These are phyloP conservation scores for Acer saccharum DNA, from an alignment of 345 rosid species.

Conservation along the genomic window DNA sequence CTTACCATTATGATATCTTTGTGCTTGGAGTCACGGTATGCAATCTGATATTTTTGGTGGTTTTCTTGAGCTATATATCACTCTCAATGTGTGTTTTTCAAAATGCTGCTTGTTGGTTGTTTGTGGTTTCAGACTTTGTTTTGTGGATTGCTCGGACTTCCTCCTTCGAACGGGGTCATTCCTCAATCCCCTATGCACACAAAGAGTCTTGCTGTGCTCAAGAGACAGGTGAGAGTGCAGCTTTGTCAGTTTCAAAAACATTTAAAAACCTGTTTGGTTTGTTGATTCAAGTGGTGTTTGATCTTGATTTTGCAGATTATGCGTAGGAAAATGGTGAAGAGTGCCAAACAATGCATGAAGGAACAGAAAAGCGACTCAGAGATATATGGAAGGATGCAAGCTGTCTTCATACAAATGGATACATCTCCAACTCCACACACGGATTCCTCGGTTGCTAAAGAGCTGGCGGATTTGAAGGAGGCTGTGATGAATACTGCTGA, in stretches of 20 bases:
- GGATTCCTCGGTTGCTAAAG: slow-evolving; percentile 56
- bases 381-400: slow-evolving; percentile 80
- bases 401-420: slow-evolving; percentile 72
- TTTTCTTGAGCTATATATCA: background rate
- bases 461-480: slow-evolving; percentile 67
- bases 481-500: slow-evolving; percentile 63
- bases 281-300: slow-evolving; percentile 4
- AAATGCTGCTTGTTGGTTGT: slow-evolving; percentile 4
- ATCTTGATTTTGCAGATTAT: slow-evolving; percentile 42
- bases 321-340: slow-evolving; percentile 75
- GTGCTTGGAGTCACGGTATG: slow-evolving; percentile 69
- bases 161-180: slow-evolving; percentile 92
- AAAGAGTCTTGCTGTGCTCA: slow-evolving; percentile 79
- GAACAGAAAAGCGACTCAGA: slow-evolving; percentile 64
- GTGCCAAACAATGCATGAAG: slow-evolving; percentile 70
- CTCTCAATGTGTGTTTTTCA: background rate
- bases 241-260: too few relatives aligned
- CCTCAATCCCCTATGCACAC: slow-evolving; percentile 96
- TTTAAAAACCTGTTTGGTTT: slow-evolving; percentile 1
- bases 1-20: slow-evolving; percentile 82
- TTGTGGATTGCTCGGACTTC: slow-evolving; percentile 84
- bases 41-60: background rate
- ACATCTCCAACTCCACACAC: slow-evolving; percentile 40
- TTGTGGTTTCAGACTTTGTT: slow-evolving; percentile 61
- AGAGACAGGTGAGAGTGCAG: slow-evolving; percentile 50